Base-by-base conservation (phyloP, 345 rosid species). In the Euphorbia pulcherrima region DNA sequence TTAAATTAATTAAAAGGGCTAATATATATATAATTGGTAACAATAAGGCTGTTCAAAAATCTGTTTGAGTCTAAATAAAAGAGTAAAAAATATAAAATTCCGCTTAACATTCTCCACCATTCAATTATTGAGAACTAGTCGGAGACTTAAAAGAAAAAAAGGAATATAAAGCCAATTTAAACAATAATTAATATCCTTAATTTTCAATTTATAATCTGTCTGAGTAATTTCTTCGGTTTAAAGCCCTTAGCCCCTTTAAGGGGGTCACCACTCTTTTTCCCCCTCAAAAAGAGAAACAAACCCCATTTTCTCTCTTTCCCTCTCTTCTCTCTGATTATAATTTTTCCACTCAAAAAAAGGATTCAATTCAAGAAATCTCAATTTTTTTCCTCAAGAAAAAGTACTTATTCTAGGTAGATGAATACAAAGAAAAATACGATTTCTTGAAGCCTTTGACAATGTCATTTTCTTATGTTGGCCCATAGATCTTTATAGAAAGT, bases 191-290 rank as follows among this genome's bases (percentile, higher is more conserved):
- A 41, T 41, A 6, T 41, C 47, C 14, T 41, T 41, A 2, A 7
- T 41, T 41, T 41, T 12, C 47, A 41, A 39, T 41, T 41, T 3
- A 2, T 41, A 41, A 41, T 41, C 20, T 3, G 9, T 0, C 47
- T 37, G 33, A 2, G 26, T 35, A 66, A 66, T 14, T 26, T 33
- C 60, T 6, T 52, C 47, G 39, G 33, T 51, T 41, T 2, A 51
- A 50, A 20, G n/a, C 60, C 48, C 28, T 20, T 13, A 44, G n/a
- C n/a, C 46, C 69, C 69, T 30, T 53, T 53, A 8, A 58, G 14
- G 67, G 69, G 69, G 70, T 66, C 40, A 9, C 24, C 56, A 16
- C 41, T 66, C 48, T 44, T 48, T 26, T 44, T 8, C 20, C 30
- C 47, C 68, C 24, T 29, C 67, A 63, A 44, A 41, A 41, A 41